Evolutionary conservation across 495 filamentous ascomycete species (phyloP).

Genomic region (Penicillium subrubescens): DNA sequence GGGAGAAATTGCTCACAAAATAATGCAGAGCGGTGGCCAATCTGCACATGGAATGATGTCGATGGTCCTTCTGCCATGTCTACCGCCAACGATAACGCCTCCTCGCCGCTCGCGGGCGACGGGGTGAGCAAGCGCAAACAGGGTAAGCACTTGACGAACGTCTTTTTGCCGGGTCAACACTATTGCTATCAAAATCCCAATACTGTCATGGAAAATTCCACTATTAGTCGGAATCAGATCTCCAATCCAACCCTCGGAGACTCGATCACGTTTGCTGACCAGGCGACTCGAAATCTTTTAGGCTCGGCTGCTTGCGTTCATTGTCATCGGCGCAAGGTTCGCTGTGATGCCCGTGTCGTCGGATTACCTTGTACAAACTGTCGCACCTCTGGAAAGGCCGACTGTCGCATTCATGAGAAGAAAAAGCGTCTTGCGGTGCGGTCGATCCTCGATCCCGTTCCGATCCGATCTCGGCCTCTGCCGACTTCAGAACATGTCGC

Average conservation of each 20-base stretch:
- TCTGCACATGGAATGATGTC: conserved; percentile 32
- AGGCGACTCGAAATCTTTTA: conserved; percentile 28
- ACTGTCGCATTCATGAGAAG: conserved; percentile 53
- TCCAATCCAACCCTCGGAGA: neutral
- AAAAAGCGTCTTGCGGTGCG: conserved; percentile 49
- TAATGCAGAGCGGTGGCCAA: conserved; percentile 29
- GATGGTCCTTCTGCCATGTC: conserved; percentile 37
- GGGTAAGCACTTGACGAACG: conserved; percentile 23
- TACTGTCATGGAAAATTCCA: neutral
- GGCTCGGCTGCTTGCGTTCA: conserved; percentile 50
- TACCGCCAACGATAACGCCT: conserved; percentile 35
- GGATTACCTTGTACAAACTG: conserved; percentile 51
- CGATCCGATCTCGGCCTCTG: conserved; percentile 49
- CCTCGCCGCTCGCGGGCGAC: conserved; percentile 33
- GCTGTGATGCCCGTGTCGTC: conserved; percentile 49
- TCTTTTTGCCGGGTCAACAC: neutral
- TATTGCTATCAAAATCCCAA: neutral
- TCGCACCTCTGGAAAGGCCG: conserved; percentile 46
- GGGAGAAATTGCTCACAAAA: conserved; percentile 15
- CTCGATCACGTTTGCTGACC: conserved; percentile 13
- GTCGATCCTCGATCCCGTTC: conserved; percentile 51
- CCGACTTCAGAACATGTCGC: conserved; percentile 29
- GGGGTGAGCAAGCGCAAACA: conserved; percentile 41
- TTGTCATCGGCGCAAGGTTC: conserved; percentile 53
- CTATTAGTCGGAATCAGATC: neutral